A percentile compares a stretch with the other conserved stretches of the same genome.
phyloP scores from a whole-genome alignment of 768 basidiomycete genomes.

The Termitomyces sp. region DNA sequence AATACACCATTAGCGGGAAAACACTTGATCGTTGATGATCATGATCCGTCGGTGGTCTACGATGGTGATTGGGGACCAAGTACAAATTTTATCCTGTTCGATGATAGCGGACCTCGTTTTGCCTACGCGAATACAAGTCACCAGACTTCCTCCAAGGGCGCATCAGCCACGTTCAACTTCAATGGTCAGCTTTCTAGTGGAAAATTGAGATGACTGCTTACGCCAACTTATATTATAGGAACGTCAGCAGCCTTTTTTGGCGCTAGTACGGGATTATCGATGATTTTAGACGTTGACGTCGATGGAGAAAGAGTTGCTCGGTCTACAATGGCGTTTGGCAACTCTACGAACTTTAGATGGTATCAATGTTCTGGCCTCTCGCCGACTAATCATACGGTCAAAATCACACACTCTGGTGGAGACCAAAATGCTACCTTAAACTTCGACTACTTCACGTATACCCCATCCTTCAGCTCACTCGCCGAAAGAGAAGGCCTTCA shows the following conservation, averaged over 20 bases:
- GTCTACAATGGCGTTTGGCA: neutral
- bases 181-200: neutral
- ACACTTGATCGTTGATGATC: neutral
- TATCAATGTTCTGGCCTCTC: neutral
- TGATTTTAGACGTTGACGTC: neutral
- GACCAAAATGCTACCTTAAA: neutral
- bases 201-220: neutral
- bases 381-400: neutral
- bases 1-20: neutral
- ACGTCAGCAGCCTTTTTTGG: neutral
- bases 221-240: neutral
- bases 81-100: neutral
- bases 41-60: neutral
- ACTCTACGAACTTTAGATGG: neutral
- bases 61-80: neutral
- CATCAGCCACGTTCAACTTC: neutral
- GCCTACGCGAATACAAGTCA: neutral
- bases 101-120: neutral
- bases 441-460: neutral
- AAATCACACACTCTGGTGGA: neutral
- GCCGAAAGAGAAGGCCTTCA: neutral
- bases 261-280: neutral
- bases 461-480: neutral
- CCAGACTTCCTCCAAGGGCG: neutral
- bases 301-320: neutral